A percentile compares a stretch with the other conserved stretches of the same genome.
Conservation (phyloP, 768 basidiomycete species). For the Russula lepida region DNA sequence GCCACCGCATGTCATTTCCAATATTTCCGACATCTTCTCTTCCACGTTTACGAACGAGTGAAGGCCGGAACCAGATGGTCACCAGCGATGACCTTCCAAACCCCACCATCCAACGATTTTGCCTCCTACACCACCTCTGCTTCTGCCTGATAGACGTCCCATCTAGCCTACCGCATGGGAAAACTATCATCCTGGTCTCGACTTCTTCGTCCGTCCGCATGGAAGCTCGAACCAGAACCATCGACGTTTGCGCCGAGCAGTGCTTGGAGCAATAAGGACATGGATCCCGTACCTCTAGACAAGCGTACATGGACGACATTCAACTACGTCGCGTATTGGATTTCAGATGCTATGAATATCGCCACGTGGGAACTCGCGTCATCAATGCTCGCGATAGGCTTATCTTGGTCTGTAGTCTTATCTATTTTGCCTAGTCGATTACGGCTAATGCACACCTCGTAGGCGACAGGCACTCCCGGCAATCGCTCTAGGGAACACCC, state of each 20-base stretch:
- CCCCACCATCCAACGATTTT: background rate
- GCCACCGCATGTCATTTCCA: background rate
- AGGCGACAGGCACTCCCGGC: slow-evolving; percentile 62
- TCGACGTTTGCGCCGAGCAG: slow-evolving; percentile 50
- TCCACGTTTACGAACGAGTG: background rate
- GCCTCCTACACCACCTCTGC: background rate
- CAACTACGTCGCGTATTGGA: slow-evolving; percentile 59
- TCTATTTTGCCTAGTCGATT: background rate
- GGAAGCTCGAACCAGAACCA: slow-evolving; percentile 44
- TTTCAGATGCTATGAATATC: slow-evolving; percentile 27
- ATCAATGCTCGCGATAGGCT: slow-evolving; percentile 65
- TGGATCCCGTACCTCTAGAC: slow-evolving; percentile 62
- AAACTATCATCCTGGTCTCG: background rate
- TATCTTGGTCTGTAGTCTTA: slow-evolving; percentile 47
- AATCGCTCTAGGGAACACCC: slow-evolving; percentile 62
- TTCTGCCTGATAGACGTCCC: background rate
- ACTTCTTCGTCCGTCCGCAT: slow-evolving; percentile 28
- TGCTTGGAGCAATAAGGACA: slow-evolving; percentile 65
- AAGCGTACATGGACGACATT: slow-evolving; percentile 58
- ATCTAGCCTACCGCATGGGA: background rate
- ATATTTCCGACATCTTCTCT: background rate
- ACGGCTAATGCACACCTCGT: background rate
- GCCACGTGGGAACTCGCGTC: slow-evolving; percentile 51
- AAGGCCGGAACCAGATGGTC: background rate
- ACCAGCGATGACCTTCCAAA: no score